Conservation (phyloP, 257 asterid species). For the Solanum ahanhuiri region DNA sequence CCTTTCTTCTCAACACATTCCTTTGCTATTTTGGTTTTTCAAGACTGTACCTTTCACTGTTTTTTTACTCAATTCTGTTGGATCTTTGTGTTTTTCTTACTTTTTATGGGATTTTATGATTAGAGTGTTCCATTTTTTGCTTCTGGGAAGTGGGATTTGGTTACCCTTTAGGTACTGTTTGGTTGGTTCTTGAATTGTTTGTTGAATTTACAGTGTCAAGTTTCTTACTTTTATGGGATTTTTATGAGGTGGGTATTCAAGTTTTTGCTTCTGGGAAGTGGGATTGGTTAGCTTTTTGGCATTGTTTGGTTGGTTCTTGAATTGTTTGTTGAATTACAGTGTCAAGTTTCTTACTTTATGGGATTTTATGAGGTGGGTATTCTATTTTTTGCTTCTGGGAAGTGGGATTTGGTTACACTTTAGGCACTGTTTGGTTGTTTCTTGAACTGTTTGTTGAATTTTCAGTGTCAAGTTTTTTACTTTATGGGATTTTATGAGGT, state of each 20-base stretch:
- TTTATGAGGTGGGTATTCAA: not conserved
- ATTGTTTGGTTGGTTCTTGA: not conserved
- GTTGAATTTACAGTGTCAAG: not conserved
- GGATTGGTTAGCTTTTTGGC: not conserved
- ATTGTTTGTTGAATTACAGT: no score
- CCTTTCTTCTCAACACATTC: not conserved
- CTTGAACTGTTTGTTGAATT: not conserved
- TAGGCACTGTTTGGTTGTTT: not conserved
- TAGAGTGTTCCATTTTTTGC: not conserved
- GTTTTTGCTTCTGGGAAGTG: not conserved
- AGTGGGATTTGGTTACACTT: not conserved
- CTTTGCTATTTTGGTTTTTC: not conserved
- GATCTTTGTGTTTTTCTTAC: slow-evolving; percentile 10
- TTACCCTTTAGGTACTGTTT: not conserved
- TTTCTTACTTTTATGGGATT: not conserved
- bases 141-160: not conserved
- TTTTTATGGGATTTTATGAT: not conserved
- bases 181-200: not conserved
- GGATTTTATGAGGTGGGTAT: not conserved
- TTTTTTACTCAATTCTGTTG: slow-evolving; percentile 3
- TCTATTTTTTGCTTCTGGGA: not conserved
- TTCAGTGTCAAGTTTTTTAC: no score
- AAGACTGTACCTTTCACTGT: not conserved
- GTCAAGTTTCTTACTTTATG: not conserved
- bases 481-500: no score